A percentile compares a stretch with the other conserved stretches of the same genome.
Evolutionary conservation across 352 stramenopile species (phyloP).

Genomic region (Pilasporangium apinafurcum): DNA sequence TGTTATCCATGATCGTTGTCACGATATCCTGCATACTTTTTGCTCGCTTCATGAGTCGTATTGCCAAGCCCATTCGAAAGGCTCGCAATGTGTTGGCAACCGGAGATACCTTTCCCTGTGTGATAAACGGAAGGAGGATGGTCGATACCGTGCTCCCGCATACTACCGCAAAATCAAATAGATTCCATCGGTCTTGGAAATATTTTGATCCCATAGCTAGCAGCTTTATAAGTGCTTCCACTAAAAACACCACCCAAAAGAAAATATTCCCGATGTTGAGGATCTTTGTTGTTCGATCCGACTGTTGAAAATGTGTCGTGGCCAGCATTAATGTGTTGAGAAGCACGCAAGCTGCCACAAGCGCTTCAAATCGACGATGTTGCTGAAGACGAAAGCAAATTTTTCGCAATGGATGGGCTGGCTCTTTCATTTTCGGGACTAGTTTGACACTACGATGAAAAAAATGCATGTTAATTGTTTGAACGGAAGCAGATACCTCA

Average conservation of each 20-base stretch:
- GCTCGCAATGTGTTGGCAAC: slow-evolving; percentile 52
- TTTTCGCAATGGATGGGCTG: slow-evolving; percentile 9
- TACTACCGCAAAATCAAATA: slow-evolving; percentile 63
- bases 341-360: slow-evolving; percentile 24
- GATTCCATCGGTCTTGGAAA: slow-evolving; percentile 55
- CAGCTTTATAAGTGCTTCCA: slow-evolving; percentile 62
- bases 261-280: slow-evolving; percentile 24
- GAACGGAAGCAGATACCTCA: neutral
- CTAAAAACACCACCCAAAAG: slow-evolving; percentile 50
- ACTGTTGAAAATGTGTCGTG: slow-evolving; percentile 28
- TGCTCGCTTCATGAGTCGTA: slow-evolving; percentile 37
- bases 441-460: no score
- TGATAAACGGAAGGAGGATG: slow-evolving; percentile 31
- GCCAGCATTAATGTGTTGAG: slow-evolving; percentile 35
- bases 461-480: no score
- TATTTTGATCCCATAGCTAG: slow-evolving; percentile 54
- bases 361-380: slow-evolving; percentile 20
- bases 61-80: slow-evolving; percentile 52
- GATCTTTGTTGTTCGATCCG: slow-evolving; percentile 2
- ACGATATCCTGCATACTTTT: slow-evolving; percentile 60
- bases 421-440: slow-evolving; percentile 11
- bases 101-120: slow-evolving; percentile 28
- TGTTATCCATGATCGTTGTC: slow-evolving; percentile 60
- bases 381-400: slow-evolving; percentile 25
- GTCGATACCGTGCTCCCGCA: slow-evolving; percentile 31